Base-by-base conservation (phyloP, 2,329 filamentous ascomycete genomes). In the Diplodia mutila region DNA sequence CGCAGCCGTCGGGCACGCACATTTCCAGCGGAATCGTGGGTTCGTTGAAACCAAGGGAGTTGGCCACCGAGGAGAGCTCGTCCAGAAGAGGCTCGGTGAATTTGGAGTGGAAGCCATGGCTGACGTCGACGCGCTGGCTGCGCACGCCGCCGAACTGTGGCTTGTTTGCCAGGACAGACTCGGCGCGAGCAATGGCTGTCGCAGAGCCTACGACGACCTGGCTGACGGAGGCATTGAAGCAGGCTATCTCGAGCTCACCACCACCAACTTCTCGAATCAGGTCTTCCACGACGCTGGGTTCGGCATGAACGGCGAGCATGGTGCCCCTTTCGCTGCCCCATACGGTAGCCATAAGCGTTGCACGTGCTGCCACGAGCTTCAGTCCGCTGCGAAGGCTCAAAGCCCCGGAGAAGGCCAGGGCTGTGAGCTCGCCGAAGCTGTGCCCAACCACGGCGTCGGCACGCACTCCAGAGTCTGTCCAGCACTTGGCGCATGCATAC, bases 401-500 rank as follows among this genome's bases (percentile, higher is more conserved):
- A 0, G 68, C 70, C 0, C 78, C 78, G 3, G 78, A 74, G 0
- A 81, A 70, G 16, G 72, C 73, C 2, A 81, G 68, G 1, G 78
- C 80, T 0, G 79, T 78, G 0, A 81, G 67, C 65, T 82, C 72
- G 6, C 80, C 80, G 51, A 82, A 76, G 64, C 77, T 42, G 63
- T 74, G 73, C 23, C 73, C 73, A 3, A 74, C 39, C 5, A 69
- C 46, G 18, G 49, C 49, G 29, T 29, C 65, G 12, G 69, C 55
- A 4, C 54, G 61, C 5, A 73, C 23, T 7, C 72, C 72, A 34
- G 57, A 66, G 48, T 73, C 69, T 2, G 71, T 69, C 72, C 72
- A 74, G 27, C 67, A 66, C 32, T 42, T 66, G 3, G 73, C 72
- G 25, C 55, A 67, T 2, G 72, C 72, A 51, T 75, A 75, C 61